Evolutionary conservation across 306 rosid genomes (phyloP).

Genomic region (Cucurbita maxima): DNA sequence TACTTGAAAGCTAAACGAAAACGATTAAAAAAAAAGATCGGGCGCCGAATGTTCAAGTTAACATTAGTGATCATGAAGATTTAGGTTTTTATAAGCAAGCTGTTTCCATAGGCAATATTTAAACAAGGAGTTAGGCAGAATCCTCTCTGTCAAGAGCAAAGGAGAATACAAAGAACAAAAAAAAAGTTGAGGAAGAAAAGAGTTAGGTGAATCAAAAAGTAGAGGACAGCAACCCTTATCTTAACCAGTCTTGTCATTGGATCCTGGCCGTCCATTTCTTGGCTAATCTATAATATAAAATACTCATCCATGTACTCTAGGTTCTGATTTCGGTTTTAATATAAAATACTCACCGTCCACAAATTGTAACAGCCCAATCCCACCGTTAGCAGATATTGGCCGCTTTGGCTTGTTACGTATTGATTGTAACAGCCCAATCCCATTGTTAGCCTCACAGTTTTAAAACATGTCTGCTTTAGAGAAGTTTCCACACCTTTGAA

Average conservation of each 20-base stretch:
- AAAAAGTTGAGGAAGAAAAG: neutral
- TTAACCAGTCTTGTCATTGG: conserved; percentile 18
- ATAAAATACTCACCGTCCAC: too few relatives aligned
- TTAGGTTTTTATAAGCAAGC: neutral
- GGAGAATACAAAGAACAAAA: neutral
- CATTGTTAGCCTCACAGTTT: too few relatives aligned
- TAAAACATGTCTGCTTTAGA: too few relatives aligned
- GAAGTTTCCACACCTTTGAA: too few relatives aligned
- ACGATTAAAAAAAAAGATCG: too few relatives aligned
- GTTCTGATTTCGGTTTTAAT: neutral
- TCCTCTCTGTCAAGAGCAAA: neutral
- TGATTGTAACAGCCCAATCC: too few relatives aligned
- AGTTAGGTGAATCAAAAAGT: conserved; percentile 20
- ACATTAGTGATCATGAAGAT: neutral
- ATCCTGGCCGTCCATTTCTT: conserved; percentile 36
- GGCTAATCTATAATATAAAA: too few relatives aligned
- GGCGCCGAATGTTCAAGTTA: neutral
- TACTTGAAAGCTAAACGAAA: too few relatives aligned
- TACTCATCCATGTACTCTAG: neutral
- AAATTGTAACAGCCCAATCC: too few relatives aligned
- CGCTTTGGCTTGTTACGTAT: too few relatives aligned
- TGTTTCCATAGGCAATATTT: neutral
- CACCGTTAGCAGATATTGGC: too few relatives aligned
- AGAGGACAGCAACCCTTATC: conserved; percentile 30
- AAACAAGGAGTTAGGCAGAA: conserved; percentile 5